phyloP scores from a whole-genome alignment of 2,329 filamentous ascomycete species.

The Penicillium crustosum region DNA sequence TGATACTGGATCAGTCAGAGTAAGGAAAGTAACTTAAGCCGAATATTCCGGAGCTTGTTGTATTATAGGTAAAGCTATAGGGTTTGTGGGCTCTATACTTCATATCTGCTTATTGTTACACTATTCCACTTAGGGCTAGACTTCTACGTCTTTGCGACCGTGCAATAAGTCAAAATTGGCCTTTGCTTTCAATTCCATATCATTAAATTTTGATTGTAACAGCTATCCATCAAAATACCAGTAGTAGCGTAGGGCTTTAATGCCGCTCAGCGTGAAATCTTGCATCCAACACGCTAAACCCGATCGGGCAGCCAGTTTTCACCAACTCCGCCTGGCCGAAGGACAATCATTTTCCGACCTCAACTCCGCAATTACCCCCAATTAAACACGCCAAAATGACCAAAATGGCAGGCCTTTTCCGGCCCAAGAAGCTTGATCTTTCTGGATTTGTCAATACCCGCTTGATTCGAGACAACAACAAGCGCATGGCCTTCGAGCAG shows the following conservation, averaged over 20 bases:
- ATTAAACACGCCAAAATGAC: conserved; percentile 22
- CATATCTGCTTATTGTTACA: not conserved
- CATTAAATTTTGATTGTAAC: not conserved
- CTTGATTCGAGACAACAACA: conserved; percentile 90
- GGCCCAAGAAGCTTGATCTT: conserved; percentile 85
- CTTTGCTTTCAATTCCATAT: not conserved
- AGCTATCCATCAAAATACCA: not conserved
- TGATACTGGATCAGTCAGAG: not conserved
- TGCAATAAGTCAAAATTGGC: too few relatives aligned
- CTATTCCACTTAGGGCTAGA: not conserved
- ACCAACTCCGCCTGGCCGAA: conserved; percentile 25
- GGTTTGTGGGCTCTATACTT: not conserved
- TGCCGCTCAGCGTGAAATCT: conserved; percentile 7
- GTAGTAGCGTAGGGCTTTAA: not conserved
- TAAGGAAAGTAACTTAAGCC: not conserved
- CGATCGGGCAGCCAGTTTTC: conserved; percentile 25
- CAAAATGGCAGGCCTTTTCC: conserved; percentile 68
- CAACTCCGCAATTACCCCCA: conserved; percentile 6
- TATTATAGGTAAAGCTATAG: not conserved
- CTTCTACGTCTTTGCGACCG: not conserved
- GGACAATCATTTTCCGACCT: conserved; percentile 15
- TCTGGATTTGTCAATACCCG: conserved; percentile 84
- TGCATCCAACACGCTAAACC: conserved; percentile 25
- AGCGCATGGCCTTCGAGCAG: conserved; percentile 87
- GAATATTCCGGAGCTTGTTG: not conserved